A percentile compares a stretch with the other conserved stretches of the same genome.
Evolutionary conservation across 306 rosid species (phyloP).

Genomic region (Alnus glutinosa): DNA sequence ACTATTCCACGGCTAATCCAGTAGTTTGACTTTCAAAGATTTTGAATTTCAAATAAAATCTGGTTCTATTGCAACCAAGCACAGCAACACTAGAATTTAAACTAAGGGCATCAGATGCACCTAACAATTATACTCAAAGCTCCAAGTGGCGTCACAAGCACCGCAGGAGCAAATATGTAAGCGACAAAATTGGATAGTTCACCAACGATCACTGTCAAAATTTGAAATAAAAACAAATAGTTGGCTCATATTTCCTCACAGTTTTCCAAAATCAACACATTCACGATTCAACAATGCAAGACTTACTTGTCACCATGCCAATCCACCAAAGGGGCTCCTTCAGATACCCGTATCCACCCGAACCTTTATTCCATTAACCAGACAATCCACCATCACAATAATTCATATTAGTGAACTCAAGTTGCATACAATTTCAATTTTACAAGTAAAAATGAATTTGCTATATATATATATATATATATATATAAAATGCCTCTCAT

Average conservation of each 20-base stretch:
- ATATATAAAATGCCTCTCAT: background rate
- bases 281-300: constrained; percentile 1
- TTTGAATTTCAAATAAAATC: background rate
- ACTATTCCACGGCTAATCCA: background rate
- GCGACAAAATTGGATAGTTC: constrained; percentile 88
- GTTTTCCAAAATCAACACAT: background rate
- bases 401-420: background rate
- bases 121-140: constrained; percentile 93
- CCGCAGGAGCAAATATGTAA: constrained; percentile 81
- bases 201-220: constrained; percentile 75
- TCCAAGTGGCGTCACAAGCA: constrained; percentile 88
- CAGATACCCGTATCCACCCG: constrained; percentile 86
- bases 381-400: constrained; percentile 3
- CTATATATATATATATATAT: background rate
- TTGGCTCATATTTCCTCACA: background rate
- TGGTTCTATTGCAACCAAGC: background rate
- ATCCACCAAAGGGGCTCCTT: constrained; percentile 89
- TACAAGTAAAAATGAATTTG: background rate
- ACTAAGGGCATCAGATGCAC: constrained; percentile 26
- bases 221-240: constrained; percentile 6
- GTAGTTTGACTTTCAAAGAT: background rate
- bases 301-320: constrained; percentile 86
- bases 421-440: background rate
- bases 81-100: background rate
- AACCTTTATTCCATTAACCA: constrained; percentile 14